Conservation (phyloP, 805 yeast genomes). For the Nematodospora valgi region DNA sequence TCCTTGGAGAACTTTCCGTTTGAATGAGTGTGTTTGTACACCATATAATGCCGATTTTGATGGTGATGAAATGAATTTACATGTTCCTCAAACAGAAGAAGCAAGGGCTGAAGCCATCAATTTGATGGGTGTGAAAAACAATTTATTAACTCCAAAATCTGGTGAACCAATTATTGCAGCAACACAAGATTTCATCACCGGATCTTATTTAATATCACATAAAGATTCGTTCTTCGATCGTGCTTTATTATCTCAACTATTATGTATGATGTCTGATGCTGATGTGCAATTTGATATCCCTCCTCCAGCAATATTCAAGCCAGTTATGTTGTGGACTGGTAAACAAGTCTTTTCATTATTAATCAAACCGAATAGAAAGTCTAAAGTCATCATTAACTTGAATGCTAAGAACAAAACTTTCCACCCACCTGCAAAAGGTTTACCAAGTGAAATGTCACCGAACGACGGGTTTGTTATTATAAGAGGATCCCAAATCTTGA, state of each 20-base stretch:
- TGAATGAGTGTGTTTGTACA: constrained; percentile 98
- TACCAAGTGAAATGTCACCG: constrained; percentile 93
- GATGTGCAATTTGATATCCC: constrained; percentile 85
- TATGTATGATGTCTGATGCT: constrained; percentile 97
- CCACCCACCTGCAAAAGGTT: constrained; percentile 65
- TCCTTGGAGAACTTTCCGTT: constrained; percentile 97
- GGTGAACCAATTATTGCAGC: constrained; percentile 99
- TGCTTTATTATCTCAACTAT: constrained; percentile 74
- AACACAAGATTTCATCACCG: constrained; percentile 98
- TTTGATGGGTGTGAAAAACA: constrained; percentile 96
- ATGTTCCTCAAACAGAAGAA: constrained; percentile 98
- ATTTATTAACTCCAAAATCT: constrained; percentile 90
- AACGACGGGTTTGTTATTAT: constrained; percentile 93
- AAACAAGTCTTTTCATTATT: constrained; percentile 89
- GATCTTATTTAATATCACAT: constrained; percentile 86
- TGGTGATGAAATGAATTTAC: constrained; percentile 99
- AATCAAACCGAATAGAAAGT: constrained; percentile 73
- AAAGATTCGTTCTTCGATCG: constrained; percentile 93
- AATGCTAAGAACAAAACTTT: constrained; percentile 94
- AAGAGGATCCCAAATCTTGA: constrained; percentile 80
- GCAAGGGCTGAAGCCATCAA: constrained; percentile 99
- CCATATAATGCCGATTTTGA: constrained; percentile 99
- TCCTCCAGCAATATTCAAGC: constrained; percentile 91
- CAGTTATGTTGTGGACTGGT: constrained; percentile 92
- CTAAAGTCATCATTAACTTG: constrained; percentile 81